Percentiles rank a stretch among this genome's conserved stretches.
phyloP scores from a whole-genome alignment of 192 early-diverging fungal genomes.

The Lunasporangiospora selenospora region DNA sequence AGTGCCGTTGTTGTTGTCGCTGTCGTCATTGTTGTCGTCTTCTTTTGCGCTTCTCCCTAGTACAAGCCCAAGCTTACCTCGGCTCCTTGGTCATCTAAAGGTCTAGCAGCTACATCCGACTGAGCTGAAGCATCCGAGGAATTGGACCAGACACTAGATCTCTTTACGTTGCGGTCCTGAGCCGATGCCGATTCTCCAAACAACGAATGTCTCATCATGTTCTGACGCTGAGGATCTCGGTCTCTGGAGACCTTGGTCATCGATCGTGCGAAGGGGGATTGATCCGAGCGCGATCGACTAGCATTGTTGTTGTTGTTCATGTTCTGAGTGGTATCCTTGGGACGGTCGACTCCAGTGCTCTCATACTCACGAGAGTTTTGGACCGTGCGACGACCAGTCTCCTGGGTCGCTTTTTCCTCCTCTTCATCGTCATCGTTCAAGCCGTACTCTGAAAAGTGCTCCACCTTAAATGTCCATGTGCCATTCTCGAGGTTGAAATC shows the following conservation, averaged over 20 bases:
- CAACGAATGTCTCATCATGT: constrained; percentile 24
- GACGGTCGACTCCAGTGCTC: no score
- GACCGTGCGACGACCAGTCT: background rate
- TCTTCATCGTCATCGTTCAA: constrained; percentile 72
- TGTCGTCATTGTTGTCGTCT: no score
- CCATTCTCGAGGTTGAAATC: constrained; percentile 76
- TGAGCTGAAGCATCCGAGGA: constrained; percentile 21
- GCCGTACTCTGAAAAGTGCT: constrained; percentile 86
- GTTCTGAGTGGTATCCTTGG: no score
- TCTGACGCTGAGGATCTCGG: constrained; percentile 34
- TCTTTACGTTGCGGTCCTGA: constrained; percentile 22
- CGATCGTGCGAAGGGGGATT: background rate
- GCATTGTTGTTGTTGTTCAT: no score
- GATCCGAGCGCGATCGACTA: no score
- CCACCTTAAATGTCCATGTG: constrained; percentile 91
- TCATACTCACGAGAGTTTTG: no score
- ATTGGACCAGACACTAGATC: constrained; percentile 29
- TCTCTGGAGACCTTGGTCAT: no score
- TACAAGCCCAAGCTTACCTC: constrained; percentile 52
- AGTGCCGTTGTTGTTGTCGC: no score
- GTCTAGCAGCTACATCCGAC: background rate
- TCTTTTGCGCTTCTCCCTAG: no score
- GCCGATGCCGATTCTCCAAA: constrained; percentile 6
- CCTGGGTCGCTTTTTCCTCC: constrained; percentile 50
- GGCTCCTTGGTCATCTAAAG: constrained; percentile 31